phyloP scores from a whole-genome alignment of 306 rosid genomes.

The Elaeagnus macrophylla region DNA sequence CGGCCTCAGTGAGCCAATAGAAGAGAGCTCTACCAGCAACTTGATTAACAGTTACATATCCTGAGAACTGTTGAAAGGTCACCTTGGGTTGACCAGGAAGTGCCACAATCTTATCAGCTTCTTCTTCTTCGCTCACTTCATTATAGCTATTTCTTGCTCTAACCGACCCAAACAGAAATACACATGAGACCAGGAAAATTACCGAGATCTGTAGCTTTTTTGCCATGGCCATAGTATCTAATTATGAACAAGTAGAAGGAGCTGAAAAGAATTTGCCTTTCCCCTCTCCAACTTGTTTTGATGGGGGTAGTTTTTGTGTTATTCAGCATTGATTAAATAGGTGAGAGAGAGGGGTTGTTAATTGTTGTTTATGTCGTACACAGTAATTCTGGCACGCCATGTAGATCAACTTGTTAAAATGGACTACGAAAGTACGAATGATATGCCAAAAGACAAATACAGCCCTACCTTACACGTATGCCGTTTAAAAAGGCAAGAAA shows the following conservation, averaged over 20 bases:
- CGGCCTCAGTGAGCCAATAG: constrained; percentile 95
- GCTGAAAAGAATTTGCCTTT: not conserved
- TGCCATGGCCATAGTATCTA: constrained; percentile 9
- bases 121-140: constrained; percentile 28
- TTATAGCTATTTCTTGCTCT: constrained; percentile 2
- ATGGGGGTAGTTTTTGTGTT: constrained; percentile 23
- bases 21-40: constrained; percentile 90
- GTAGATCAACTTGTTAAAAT: not conserved
- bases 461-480: not conserved
- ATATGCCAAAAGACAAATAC: not conserved
- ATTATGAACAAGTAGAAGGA: constrained; percentile 5
- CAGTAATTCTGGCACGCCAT: constrained; percentile 3
- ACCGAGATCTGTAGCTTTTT: constrained; percentile 30
- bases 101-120: constrained; percentile 47
- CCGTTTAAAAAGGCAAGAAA: not conserved
- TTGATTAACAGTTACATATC: constrained; percentile 71
- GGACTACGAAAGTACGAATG: constrained; percentile 7
- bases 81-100: constrained; percentile 94
- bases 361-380: constrained; percentile 9
- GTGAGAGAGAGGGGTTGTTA: constrained; percentile 22
- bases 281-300: constrained; percentile 21
- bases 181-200: constrained; percentile 15
- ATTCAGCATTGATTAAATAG: constrained; percentile 57
- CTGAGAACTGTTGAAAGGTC: constrained; percentile 70
- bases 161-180: constrained; percentile 22